A percentile compares a stretch with the other conserved stretches of the same genome.
Evolutionary conservation across 2,329 filamentous ascomycete genomes (phyloP).

Genomic region (Seiridium cupressi): DNA sequence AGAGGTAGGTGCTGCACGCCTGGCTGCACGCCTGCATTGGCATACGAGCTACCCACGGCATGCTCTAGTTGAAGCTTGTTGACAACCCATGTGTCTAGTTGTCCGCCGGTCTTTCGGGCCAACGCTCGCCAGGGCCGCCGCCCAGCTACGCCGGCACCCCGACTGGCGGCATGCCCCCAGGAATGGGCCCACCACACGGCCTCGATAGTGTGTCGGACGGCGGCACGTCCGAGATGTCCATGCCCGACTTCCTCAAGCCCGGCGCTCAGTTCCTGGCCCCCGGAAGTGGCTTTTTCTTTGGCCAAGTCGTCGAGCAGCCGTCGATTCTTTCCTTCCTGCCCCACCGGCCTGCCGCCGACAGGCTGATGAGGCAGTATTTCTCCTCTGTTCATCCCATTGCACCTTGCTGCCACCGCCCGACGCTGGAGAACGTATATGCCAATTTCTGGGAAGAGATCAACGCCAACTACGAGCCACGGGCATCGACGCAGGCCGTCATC

Average conservation of each 20-base stretch:
- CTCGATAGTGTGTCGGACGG: slow-evolving; percentile 22
- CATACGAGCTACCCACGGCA: slow-evolving; percentile 1
- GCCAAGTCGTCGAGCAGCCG: slow-evolving; percentile 44
- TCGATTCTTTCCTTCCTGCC: slow-evolving; percentile 62
- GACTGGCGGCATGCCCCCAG: slow-evolving; percentile 13
- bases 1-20: slow-evolving; percentile 49
- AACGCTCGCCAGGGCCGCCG: slow-evolving; percentile 16
- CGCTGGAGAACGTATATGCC: slow-evolving; percentile 63
- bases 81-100: slow-evolving; percentile 22
- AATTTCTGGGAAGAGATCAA: slow-evolving; percentile 64
- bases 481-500: slow-evolving; percentile 65
- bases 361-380: slow-evolving; percentile 66
- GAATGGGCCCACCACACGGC: slow-evolving; percentile 16
- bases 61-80: slow-evolving; percentile 1
- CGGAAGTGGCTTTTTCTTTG: slow-evolving; percentile 66
- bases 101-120: slow-evolving; percentile 29
- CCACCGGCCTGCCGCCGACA: slow-evolving; percentile 53
- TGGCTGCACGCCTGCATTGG: not conserved
- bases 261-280: slow-evolving; percentile 67
- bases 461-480: slow-evolving; percentile 58
- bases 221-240: slow-evolving; percentile 20
- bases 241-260: slow-evolving; percentile 60
- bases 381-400: slow-evolving; percentile 66
- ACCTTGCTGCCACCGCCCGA: slow-evolving; percentile 64
- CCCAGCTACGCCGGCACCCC: slow-evolving; percentile 17